phyloP scores from a whole-genome alignment of 2,329 filamentous ascomycete genomes.

The Penicillium sp. region DNA sequence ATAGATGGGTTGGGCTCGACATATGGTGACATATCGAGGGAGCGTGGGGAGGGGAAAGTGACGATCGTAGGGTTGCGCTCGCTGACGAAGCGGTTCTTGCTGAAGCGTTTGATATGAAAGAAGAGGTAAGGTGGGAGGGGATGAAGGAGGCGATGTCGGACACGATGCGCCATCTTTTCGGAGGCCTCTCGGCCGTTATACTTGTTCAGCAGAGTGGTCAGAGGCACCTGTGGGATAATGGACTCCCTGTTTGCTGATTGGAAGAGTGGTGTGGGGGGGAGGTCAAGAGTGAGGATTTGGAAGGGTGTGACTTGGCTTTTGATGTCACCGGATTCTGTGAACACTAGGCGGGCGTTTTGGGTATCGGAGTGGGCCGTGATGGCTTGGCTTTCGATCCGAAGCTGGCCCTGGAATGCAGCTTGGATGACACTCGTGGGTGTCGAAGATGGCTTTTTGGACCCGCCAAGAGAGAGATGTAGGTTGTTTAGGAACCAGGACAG shows the following conservation, averaged over 20 bases:
- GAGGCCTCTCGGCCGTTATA: slow-evolving; percentile 88
- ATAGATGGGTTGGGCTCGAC: slow-evolving; percentile 80
- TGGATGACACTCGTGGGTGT: slow-evolving; percentile 73
- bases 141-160: slow-evolving; percentile 85
- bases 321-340: slow-evolving; percentile 85
- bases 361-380: slow-evolving; percentile 88
- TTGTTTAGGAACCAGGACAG: slow-evolving; percentile 97
- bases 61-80: slow-evolving; percentile 98
- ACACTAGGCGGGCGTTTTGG: slow-evolving; percentile 79
- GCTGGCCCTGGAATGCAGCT: slow-evolving; percentile 86
- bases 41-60: slow-evolving; percentile 82
- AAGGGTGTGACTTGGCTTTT: slow-evolving; percentile 77
- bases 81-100: slow-evolving; percentile 91
- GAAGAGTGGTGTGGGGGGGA: slow-evolving; percentile 90
- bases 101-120: slow-evolving; percentile 97
- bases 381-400: slow-evolving; percentile 89
- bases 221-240: slow-evolving; percentile 79
- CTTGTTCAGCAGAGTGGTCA: slow-evolving; percentile 81
- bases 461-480: slow-evolving; percentile 86
- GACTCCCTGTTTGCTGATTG: slow-evolving; percentile 93
- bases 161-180: slow-evolving; percentile 84
- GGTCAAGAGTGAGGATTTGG: slow-evolving; percentile 88
- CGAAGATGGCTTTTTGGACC: slow-evolving; percentile 80
- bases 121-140: slow-evolving; percentile 88
- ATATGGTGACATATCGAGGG: slow-evolving; percentile 85